Evolutionary conservation across 2,329 filamentous ascomycete species (phyloP).

Genomic region (Penicillium nordicum): DNA sequence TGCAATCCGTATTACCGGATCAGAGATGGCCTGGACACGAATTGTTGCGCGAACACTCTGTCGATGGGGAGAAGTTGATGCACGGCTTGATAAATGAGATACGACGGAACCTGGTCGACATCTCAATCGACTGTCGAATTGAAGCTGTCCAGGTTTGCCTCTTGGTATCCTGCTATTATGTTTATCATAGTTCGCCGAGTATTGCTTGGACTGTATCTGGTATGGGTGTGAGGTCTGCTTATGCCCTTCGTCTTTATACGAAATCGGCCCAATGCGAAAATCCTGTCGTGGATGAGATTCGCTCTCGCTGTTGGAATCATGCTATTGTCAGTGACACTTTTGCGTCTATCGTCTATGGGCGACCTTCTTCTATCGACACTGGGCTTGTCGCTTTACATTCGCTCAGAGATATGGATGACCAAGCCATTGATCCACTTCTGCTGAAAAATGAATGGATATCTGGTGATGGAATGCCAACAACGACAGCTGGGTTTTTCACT

Average conservation of each 20-base stretch:
- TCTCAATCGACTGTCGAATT: slow-evolving; percentile 18
- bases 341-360: slow-evolving; percentile 30
- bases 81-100: slow-evolving; percentile 8
- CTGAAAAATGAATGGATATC: slow-evolving; percentile 15
- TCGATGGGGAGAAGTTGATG: slow-evolving; percentile 7
- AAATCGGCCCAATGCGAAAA: neutral
- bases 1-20: slow-evolving; percentile 19
- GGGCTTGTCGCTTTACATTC: slow-evolving; percentile 24
- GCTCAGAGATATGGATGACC: slow-evolving; percentile 26
- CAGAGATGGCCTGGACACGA: slow-evolving; percentile 14
- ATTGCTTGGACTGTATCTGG: slow-evolving; percentile 22
- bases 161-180: slow-evolving; percentile 14
- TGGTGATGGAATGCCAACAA: neutral
- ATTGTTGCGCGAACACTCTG: neutral
- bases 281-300: slow-evolving; percentile 23
- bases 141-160: slow-evolving; percentile 22
- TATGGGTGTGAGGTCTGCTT: slow-evolving; percentile 19
- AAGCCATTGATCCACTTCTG: slow-evolving; percentile 6
- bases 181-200: slow-evolving; percentile 20
- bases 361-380: slow-evolving; percentile 27
- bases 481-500: slow-evolving; percentile 21
- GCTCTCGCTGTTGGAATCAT: slow-evolving; percentile 32
- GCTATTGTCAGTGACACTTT: slow-evolving; percentile 29
- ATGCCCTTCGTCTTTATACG: slow-evolving; percentile 20
- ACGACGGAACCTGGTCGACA: slow-evolving; percentile 14